phyloP scores from a whole-genome alignment of 2,329 filamentous ascomycete genomes.

The Zymoseptoria brevis region DNA sequence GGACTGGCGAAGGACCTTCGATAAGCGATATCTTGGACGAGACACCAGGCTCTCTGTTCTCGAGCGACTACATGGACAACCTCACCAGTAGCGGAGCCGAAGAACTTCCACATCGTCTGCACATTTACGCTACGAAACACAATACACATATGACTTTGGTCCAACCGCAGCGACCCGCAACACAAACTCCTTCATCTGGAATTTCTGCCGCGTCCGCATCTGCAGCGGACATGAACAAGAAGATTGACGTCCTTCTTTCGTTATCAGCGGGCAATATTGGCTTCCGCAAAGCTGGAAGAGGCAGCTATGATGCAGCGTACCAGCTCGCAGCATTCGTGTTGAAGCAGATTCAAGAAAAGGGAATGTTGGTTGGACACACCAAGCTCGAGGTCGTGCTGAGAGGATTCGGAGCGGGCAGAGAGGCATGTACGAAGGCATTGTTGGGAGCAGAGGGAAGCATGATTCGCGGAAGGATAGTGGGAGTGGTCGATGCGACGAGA shows the following conservation, averaged over 20 bases:
- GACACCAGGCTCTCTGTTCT: constrained; percentile 7
- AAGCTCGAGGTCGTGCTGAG: constrained; percentile 72
- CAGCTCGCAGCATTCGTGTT: constrained; percentile 80
- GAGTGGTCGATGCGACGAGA: constrained; percentile 77
- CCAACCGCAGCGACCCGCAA: constrained; percentile 46
- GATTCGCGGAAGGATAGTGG: constrained; percentile 65
- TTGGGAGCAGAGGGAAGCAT: constrained; percentile 75
- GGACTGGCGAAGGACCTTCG: not conserved
- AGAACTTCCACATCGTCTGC: constrained; percentile 64
- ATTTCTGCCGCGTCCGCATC: constrained; percentile 21
- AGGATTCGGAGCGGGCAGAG: constrained; percentile 79
- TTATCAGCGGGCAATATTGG: constrained; percentile 80
- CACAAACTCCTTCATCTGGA: constrained; percentile 20
- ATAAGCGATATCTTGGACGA: constrained; percentile 1
- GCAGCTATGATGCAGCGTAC: constrained; percentile 84
- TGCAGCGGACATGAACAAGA: constrained; percentile 45
- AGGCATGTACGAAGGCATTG: constrained; percentile 83
- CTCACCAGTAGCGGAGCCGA: constrained; percentile 6
- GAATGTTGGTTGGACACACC: constrained; percentile 66
- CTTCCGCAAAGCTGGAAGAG: constrained; percentile 74
- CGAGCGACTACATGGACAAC: constrained; percentile 9
- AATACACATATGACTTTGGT: constrained; percentile 92
- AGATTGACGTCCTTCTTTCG: constrained; percentile 62
- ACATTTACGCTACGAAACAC: constrained; percentile 81
- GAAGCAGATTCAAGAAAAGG: constrained; percentile 73